phyloP scores from a whole-genome alignment of 1,139 yeast species.

The Yamadazyma friedrichii region DNA sequence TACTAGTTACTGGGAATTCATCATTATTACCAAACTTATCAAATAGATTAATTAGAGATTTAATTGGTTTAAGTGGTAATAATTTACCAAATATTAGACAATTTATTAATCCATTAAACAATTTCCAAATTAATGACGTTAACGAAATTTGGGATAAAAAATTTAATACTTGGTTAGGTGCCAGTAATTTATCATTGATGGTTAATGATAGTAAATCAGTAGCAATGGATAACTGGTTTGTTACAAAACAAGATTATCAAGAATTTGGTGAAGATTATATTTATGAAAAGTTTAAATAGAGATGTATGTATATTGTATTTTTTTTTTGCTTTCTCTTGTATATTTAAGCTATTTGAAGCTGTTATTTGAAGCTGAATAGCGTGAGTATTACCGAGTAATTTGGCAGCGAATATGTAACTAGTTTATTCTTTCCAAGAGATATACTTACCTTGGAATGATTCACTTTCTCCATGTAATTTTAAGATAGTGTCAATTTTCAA shows the following conservation, averaged over 20 bases:
- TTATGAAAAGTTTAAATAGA: conserved; percentile 51
- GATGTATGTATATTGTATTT: too few relatives aligned
- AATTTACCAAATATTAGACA: conserved; percentile 43
- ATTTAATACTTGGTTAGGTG: conserved; percentile 66
- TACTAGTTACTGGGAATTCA: conserved; percentile 66
- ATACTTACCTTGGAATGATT: conserved; percentile 54
- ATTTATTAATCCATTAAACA: conserved; percentile 28
- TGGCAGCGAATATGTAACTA: too few relatives aligned
- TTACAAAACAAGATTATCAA: conserved; percentile 56
- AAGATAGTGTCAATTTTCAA: conserved; percentile 55
- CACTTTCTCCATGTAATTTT: conserved; percentile 60
- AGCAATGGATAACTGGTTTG: conserved; percentile 53
- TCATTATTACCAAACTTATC: conserved; percentile 61
- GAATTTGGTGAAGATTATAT: conserved; percentile 61
- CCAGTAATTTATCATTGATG: conserved; percentile 59
- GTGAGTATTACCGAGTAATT: too few relatives aligned
- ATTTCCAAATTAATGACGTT: conserved; percentile 27
- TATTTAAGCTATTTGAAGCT: too few relatives aligned
- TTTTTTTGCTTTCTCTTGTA: too few relatives aligned
- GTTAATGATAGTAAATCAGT: conserved; percentile 41
- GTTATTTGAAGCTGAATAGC: too few relatives aligned
- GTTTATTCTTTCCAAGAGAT: conserved; percentile 51
- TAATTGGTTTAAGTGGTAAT: conserved; percentile 43
- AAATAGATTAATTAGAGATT: conserved; percentile 60
- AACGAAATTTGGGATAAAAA: conserved; percentile 52